These are phyloP conservation scores for Termitomyces sp. DNA, from an alignment of 768 basidiomycete genomes.

Conservation along the genomic window DNA sequence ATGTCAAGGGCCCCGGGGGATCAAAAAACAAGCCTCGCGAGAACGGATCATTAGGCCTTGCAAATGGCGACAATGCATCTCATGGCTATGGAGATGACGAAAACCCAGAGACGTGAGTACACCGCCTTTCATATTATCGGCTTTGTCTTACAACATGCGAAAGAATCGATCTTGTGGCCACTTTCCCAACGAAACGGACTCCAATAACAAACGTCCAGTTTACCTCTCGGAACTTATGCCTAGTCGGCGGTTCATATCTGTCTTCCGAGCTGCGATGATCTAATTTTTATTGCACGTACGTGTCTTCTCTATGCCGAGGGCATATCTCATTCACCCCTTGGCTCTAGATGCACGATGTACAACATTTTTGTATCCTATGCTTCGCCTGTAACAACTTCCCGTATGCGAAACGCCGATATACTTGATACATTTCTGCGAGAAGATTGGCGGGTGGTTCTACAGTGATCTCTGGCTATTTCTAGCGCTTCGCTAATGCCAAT, in stretches of 20 bases:
- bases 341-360: conserved; percentile 3
- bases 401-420: background rate
- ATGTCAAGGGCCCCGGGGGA: conserved; percentile 81
- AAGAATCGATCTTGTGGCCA: conserved; percentile 83
- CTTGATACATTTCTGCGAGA: background rate
- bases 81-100: conserved; percentile 52
- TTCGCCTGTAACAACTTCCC: background rate
- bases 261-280: conserved; percentile 53
- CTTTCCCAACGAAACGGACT: conserved; percentile 95
- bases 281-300: background rate
- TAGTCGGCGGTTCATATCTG: conserved; percentile 78
- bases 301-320: background rate
- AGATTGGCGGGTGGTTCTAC: background rate
- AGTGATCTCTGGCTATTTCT: background rate
- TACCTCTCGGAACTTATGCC: conserved; percentile 90
- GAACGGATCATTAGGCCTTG: conserved; percentile 39
- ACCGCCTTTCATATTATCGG: conserved; percentile 1
- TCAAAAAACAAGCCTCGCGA: conserved; percentile 53
- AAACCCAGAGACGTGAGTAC: conserved; percentile 68
- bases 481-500: background rate
- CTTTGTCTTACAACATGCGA: conserved; percentile 11
- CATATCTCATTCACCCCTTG: background rate
- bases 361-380: conserved; percentile 1
- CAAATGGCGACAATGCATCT: conserved; percentile 22
- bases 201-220: conserved; percentile 92